A percentile compares a stretch with the other conserved stretches of the same genome.
Evolutionary conservation across 2,329 filamentous ascomycete species (phyloP).

Genomic region (Teratosphaeria nubilosa): DNA sequence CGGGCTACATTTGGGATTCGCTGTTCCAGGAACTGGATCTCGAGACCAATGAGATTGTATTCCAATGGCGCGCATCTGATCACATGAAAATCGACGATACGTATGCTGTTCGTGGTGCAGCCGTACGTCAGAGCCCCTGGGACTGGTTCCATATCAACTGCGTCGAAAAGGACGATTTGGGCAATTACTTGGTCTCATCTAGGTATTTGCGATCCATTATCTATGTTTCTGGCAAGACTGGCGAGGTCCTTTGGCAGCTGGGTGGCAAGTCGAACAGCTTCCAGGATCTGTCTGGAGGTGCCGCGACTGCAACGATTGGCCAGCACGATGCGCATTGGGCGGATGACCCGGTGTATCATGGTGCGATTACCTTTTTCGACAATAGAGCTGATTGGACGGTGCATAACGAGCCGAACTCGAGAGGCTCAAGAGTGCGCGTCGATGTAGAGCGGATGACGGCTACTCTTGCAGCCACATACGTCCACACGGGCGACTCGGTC

Average conservation of each 20-base stretch:
- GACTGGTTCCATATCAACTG: slow-evolving; percentile 49
- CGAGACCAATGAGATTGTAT: slow-evolving; percentile 42
- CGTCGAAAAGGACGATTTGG: slow-evolving; percentile 40
- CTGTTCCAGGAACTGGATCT: slow-evolving; percentile 34
- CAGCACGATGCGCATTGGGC: slow-evolving; percentile 44
- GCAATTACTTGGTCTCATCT: slow-evolving; percentile 46
- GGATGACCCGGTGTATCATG: slow-evolving; percentile 24
- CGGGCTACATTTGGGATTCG: slow-evolving; percentile 19
- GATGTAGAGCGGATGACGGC: slow-evolving; percentile 21
- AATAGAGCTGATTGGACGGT: slow-evolving; percentile 36
- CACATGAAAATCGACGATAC: slow-evolving; percentile 39
- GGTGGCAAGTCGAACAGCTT: slow-evolving; percentile 22
- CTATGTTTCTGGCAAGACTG: slow-evolving; percentile 39
- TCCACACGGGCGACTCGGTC: slow-evolving; percentile 21
- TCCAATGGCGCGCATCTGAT: slow-evolving; percentile 48
- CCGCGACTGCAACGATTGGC: slow-evolving; percentile 30
- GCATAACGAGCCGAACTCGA: slow-evolving; percentile 9
- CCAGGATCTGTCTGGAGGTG: slow-evolving; percentile 17
- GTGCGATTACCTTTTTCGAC: slow-evolving; percentile 32
- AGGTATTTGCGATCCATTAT: slow-evolving; percentile 40
- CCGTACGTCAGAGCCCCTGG: slow-evolving; percentile 34
- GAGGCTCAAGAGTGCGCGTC: slow-evolving; percentile 13
- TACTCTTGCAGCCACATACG: slow-evolving; percentile 17
- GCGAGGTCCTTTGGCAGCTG: slow-evolving; percentile 43
- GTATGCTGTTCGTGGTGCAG: slow-evolving; percentile 24